Base-by-base conservation (phyloP, 495 filamentous ascomycete genomes). In the Talaromyces stipitatus region DNA sequence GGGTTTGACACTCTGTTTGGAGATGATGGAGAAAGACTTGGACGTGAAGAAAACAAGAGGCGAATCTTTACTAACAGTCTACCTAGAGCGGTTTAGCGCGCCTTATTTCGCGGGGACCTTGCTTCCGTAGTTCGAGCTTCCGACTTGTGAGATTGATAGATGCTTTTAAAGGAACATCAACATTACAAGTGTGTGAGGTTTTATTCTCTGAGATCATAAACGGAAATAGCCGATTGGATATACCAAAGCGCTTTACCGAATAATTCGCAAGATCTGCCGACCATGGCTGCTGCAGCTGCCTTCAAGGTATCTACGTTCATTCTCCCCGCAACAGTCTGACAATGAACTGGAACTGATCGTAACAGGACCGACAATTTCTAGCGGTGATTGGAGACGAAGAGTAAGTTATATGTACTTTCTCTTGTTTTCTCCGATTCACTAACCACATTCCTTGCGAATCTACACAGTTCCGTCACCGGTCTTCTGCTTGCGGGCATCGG, bases 381-480 rank as follows among this genome's bases (percentile, higher is more conserved):
- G 95, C 94, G 50, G 92, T 97, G 27, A 97, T 99, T 64, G 92
- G 92, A 32, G 95, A 99, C 73, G 94, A 97, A 85, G 75, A 78
- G 94, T 95, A 69, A 71, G 71, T 57, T 50, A 51, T 36, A 30
- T 32, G 8, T 26, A 51, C 22, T 47, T 22, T 26, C 4, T n/a
- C n/a, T 45, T 50, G 29, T 33, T 52, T 4, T 24, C 22, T 43
- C 50, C 26, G 54, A 11, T 55, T 26, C 24, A 54, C 64, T 75
- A 56, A 70, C 67, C 32, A 62, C 20, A 51, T 48, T 27, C 33
- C 16, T 29, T 16, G 36, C 27, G 27, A 62, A 45, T 57, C 24
- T 62, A 86, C 24, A 18, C 88, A 94, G 96, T 70, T 95, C 94
- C 29, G 89, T 97, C 48, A 97, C 95, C 24, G 94, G 94, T 32